Conservation (phyloP, 148 eudicot species). For the Cornus kousa region DNA sequence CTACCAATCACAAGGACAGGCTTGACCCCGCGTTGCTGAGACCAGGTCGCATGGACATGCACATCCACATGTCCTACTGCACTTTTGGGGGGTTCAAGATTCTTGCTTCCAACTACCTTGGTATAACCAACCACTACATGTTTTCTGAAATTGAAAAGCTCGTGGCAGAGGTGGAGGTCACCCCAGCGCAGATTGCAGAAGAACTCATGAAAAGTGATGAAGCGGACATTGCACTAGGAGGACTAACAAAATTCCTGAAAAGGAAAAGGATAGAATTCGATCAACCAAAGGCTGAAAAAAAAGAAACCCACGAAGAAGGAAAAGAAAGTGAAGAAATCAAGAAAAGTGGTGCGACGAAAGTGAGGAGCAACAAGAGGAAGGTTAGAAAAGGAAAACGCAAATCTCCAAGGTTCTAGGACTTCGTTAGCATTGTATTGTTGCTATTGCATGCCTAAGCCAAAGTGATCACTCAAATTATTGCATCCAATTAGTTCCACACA, state of each 20-base stretch:
- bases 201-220: slow-evolving; percentile 13
- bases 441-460: not conserved
- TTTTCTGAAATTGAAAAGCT: slow-evolving; percentile 9
- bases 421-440: not conserved
- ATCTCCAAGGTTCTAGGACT: not conserved
- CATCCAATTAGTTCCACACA: not conserved
- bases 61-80: slow-evolving; percentile 20
- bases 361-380: slow-evolving; percentile 4
- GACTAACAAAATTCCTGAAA: not conserved
- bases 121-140: slow-evolving; percentile 4
- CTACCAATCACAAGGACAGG: slow-evolving; percentile 19
- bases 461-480: not conserved
- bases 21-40: slow-evolving; percentile 18
- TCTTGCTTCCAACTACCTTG: slow-evolving; percentile 15
- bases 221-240: slow-evolving; percentile 5
- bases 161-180: slow-evolving; percentile 7
- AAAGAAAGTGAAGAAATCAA: not conserved
- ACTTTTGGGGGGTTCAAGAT: slow-evolving; percentile 14
- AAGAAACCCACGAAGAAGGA: not conserved
- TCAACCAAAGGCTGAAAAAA: not conserved
- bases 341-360: not conserved
- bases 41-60: slow-evolving; percentile 25
- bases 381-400: not conserved
- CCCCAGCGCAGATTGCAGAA: slow-evolving; percentile 20
- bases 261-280: not conserved